Evolutionary conservation across 2,329 filamentous ascomycete genomes (phyloP).

Genomic region (Colletotrichum costaricense): DNA sequence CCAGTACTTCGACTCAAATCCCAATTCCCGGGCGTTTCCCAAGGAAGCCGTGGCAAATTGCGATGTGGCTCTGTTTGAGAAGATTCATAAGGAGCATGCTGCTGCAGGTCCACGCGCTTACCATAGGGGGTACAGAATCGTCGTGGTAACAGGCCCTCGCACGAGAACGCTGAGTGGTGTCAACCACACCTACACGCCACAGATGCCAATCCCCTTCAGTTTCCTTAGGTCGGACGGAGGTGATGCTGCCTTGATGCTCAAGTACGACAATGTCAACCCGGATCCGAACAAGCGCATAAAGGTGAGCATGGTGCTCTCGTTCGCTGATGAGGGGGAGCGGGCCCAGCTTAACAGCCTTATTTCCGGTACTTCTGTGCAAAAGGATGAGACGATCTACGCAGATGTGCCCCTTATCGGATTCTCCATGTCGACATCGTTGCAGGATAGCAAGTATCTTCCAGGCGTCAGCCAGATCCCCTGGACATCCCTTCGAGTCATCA

Average conservation of each 20-base stretch:
- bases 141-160: constrained; percentile 80
- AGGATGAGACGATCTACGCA: constrained; percentile 76
- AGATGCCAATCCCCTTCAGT: constrained; percentile 79
- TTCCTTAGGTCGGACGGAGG: constrained; percentile 80
- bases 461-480: constrained; percentile 67
- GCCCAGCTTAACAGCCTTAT: constrained; percentile 78
- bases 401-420: constrained; percentile 76
- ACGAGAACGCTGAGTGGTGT: constrained; percentile 83
- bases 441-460: constrained; percentile 60
- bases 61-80: constrained; percentile 81
- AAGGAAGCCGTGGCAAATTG: constrained; percentile 78
- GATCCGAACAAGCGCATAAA: constrained; percentile 45
- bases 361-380: constrained; percentile 75
- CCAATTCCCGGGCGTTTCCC: constrained; percentile 79
- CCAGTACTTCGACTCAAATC: constrained; percentile 81
- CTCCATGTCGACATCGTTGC: constrained; percentile 67
- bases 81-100: constrained; percentile 73
- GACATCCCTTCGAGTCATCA: constrained; percentile 78
- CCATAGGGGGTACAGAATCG: constrained; percentile 83
- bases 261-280: constrained; percentile 73
- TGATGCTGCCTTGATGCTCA: constrained; percentile 75
- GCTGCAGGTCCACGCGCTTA: constrained; percentile 78
- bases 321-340: constrained; percentile 78
- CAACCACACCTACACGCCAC: constrained; percentile 74
- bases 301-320: constrained; percentile 81